phyloP scores from a whole-genome alignment of 2,329 filamentous ascomycete genomes.

The Fusarium goolgardi region DNA sequence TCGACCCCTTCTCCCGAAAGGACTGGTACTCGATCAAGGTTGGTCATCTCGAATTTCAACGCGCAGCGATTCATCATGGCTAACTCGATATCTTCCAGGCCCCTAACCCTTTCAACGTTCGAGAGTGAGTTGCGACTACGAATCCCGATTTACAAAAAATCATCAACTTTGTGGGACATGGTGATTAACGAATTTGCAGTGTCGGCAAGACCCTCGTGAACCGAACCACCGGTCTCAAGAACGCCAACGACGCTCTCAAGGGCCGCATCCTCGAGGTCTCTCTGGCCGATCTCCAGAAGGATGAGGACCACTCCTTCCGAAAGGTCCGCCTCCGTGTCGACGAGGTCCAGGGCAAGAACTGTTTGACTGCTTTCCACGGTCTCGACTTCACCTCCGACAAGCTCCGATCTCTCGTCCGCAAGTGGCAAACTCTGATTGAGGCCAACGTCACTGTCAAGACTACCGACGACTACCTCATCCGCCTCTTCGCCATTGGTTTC shows the following conservation, averaged over 20 bases:
- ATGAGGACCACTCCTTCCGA: constrained; percentile 99
- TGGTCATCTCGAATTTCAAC: constrained; percentile 30
- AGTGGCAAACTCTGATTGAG: constrained; percentile 99
- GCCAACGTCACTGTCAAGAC: constrained; percentile 99
- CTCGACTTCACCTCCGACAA: constrained; percentile 99
- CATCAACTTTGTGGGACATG: constrained; percentile 27
- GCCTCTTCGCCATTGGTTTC: constrained; percentile 98
- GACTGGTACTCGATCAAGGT: constrained; percentile 99
- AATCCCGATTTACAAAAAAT: constrained; percentile 24
- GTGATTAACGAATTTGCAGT: constrained; percentile 64
- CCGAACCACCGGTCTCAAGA: constrained; percentile 99
- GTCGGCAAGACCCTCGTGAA: constrained; percentile 99
- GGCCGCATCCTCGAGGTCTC: constrained; percentile 99
- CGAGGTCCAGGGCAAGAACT: constrained; percentile 99
- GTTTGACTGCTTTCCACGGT: constrained; percentile 99
- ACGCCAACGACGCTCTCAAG: constrained; percentile 99
- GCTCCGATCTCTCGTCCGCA: constrained; percentile 97
- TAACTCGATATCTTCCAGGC: constrained; percentile 65
- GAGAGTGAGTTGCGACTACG: constrained; percentile 81
- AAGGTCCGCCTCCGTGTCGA: constrained; percentile 99
- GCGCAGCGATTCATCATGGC: constrained; percentile 16
- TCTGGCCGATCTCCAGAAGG: constrained; percentile 98
- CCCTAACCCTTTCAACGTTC: constrained; percentile 91
- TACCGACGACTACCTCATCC: constrained; percentile 99
- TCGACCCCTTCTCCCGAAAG: constrained; percentile 98